These are phyloP conservation scores for Botrytis porri DNA, from an alignment of 2,329 filamentous ascomycete genomes.

Conservation along the genomic window DNA sequence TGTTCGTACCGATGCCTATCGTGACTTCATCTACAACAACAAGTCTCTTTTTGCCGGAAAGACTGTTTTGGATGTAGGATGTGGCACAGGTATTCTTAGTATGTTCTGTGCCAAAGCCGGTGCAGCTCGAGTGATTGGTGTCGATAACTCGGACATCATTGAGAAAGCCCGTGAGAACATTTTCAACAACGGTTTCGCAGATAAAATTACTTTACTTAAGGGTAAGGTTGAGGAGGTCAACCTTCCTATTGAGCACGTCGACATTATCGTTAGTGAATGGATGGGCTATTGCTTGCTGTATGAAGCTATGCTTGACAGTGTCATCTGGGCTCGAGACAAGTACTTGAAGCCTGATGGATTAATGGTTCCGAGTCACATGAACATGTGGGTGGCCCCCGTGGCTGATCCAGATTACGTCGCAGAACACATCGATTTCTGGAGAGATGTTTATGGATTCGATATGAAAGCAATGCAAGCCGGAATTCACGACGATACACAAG, in stretches of 20 bases:
- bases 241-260: slow-evolving; percentile 75
- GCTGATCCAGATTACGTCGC: slow-evolving; percentile 73
- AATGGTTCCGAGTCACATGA: slow-evolving; percentile 82
- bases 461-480: slow-evolving; percentile 87
- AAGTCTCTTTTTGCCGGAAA: slow-evolving; percentile 84
- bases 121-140: slow-evolving; percentile 80
- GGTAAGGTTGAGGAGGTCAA: slow-evolving; percentile 86
- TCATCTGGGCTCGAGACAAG: slow-evolving; percentile 81
- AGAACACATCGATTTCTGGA: slow-evolving; percentile 82
- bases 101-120: slow-evolving; percentile 94
- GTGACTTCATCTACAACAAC: slow-evolving; percentile 92
- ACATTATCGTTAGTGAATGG: slow-evolving; percentile 96
- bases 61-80: slow-evolving; percentile 86
- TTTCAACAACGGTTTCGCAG: slow-evolving; percentile 71
- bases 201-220: slow-evolving; percentile 73
- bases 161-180: slow-evolving; percentile 82
- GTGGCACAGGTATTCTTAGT: slow-evolving; percentile 80
- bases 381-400: slow-evolving; percentile 77
- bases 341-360: slow-evolving; percentile 79
- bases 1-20: slow-evolving; percentile 84
- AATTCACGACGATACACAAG: slow-evolving; percentile 77
- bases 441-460: slow-evolving; percentile 90
- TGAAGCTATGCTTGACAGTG: slow-evolving; percentile 93
- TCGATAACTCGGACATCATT: slow-evolving; percentile 90
- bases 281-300: slow-evolving; percentile 95